Conservation (phyloP, 225 moss, liverwort and hornwort species). For the Lunularia cruciata region DNA sequence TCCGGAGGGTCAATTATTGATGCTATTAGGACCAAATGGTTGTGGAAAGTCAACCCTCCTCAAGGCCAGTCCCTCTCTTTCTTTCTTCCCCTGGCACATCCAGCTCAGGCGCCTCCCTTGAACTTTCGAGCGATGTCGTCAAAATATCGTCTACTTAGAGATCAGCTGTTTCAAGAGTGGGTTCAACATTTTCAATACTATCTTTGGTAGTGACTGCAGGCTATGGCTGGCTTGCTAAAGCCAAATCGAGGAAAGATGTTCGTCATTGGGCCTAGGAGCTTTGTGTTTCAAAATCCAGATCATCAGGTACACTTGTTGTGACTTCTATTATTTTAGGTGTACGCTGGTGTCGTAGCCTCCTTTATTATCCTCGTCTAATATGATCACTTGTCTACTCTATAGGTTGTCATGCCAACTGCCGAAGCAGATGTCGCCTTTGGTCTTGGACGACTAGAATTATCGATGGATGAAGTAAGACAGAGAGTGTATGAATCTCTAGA, state of each 20-base stretch:
- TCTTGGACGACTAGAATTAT: constrained; percentile 63
- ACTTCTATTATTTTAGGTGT: background rate
- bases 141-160: background rate
- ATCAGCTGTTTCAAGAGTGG: background rate
- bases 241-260: constrained; percentile 75
- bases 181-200: background rate
- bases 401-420: constrained; percentile 97
- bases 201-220: constrained; percentile 24
- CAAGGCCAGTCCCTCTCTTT: constrained; percentile 54
- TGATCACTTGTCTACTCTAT: background rate
- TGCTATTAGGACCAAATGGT: constrained; percentile 94
- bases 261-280: constrained; percentile 77
- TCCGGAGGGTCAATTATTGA: constrained; percentile 90
- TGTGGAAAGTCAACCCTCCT: constrained; percentile 96
- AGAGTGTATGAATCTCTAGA: constrained; percentile 65
- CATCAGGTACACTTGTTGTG: constrained; percentile 53
- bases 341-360: background rate
- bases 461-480: constrained; percentile 62
- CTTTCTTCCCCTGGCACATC: background rate
- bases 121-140: background rate
- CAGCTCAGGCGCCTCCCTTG: too few relatives aligned
- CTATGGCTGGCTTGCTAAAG: constrained; percentile 79
- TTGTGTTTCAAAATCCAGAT: constrained; percentile 98
- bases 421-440: constrained; percentile 98
- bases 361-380: background rate